Evolutionary conservation across 2,329 filamentous ascomycete species (phyloP).

Genomic region (Neoascochyta sp.): DNA sequence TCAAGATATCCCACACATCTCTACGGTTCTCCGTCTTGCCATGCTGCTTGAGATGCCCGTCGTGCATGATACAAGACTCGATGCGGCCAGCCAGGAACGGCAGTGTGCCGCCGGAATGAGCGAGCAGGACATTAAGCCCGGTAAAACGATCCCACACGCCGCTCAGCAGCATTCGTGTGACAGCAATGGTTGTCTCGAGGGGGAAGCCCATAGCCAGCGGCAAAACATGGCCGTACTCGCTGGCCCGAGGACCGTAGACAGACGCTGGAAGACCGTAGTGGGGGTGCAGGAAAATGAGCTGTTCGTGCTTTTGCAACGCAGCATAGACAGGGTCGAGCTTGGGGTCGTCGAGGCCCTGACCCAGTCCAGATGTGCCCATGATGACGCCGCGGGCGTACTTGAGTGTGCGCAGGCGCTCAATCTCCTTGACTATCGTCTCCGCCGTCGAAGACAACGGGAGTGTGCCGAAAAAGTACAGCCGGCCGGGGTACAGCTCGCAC

Average conservation of each 20-base stretch:
- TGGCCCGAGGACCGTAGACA: slow-evolving; percentile 72
- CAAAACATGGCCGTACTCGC: slow-evolving; percentile 80
- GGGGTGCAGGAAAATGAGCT: slow-evolving; percentile 80
- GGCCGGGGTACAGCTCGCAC: slow-evolving; percentile 62
- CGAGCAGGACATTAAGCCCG: slow-evolving; percentile 68
- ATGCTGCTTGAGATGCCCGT: slow-evolving; percentile 66
- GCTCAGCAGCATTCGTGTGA: slow-evolving; percentile 80
- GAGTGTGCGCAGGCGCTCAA: slow-evolving; percentile 59
- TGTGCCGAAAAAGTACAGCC: slow-evolving; percentile 78
- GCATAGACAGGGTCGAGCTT: slow-evolving; percentile 67
- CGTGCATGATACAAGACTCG: slow-evolving; percentile 81
- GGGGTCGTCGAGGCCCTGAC: slow-evolving; percentile 75
- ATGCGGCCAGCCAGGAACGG: slow-evolving; percentile 86
- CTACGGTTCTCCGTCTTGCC: slow-evolving; percentile 57
- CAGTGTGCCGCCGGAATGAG: slow-evolving; percentile 83
- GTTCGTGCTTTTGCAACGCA: slow-evolving; percentile 60
- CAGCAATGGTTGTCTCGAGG: slow-evolving; percentile 87
- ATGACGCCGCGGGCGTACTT: slow-evolving; percentile 78
- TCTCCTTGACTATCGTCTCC: slow-evolving; percentile 60
- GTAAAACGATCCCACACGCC: slow-evolving; percentile 78
- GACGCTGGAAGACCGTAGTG: slow-evolving; percentile 82
- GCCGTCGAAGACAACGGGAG: slow-evolving; percentile 69
- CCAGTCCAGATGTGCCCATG: slow-evolving; percentile 78
- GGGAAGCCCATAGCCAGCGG: slow-evolving; percentile 84
- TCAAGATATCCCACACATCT: slow-evolving; percentile 61